A percentile compares a stretch with the other conserved stretches of the same genome.
These are phyloP conservation scores for Penicillium sp. DNA, from an alignment of 2,329 filamentous ascomycete genomes.

Conservation along the genomic window DNA sequence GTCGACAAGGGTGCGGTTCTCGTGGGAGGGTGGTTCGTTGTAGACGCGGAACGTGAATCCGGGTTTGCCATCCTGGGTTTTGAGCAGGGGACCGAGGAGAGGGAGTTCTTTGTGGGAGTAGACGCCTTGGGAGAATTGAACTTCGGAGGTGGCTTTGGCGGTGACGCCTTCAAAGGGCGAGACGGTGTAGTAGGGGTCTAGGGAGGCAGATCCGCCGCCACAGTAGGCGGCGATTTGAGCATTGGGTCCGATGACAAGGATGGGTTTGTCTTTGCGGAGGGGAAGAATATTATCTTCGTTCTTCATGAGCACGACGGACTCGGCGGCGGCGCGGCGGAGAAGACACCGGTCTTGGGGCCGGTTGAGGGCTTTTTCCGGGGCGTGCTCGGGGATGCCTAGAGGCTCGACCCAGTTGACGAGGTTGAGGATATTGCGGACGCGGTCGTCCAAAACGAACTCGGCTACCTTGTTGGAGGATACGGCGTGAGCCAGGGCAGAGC, in stretches of 20 bases:
- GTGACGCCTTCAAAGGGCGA: slow-evolving; percentile 40
- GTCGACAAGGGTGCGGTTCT: slow-evolving; percentile 46
- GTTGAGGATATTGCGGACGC: slow-evolving; percentile 51
- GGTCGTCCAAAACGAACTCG: slow-evolving; percentile 48
- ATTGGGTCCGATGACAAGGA: slow-evolving; percentile 50
- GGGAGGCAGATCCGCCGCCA: slow-evolving; percentile 57
- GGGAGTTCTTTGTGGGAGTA: slow-evolving; percentile 59
- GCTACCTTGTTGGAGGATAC: slow-evolving; percentile 51
- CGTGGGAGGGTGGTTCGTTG: slow-evolving; percentile 47
- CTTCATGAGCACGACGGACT: slow-evolving; percentile 65
- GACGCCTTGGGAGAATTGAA: slow-evolving; percentile 51
- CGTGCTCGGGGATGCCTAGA: slow-evolving; percentile 48
- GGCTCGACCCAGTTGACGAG: slow-evolving; percentile 51
- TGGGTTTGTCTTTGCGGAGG: slow-evolving; percentile 38
- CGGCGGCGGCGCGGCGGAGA: slow-evolving; percentile 56
- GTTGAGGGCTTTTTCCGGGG: slow-evolving; percentile 48
- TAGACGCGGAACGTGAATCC: slow-evolving; percentile 58
- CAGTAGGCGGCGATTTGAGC: slow-evolving; percentile 43
- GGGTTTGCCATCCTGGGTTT: slow-evolving; percentile 44
- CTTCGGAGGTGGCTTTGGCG: slow-evolving; percentile 28
- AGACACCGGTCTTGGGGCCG: slow-evolving; percentile 56
- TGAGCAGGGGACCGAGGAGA: slow-evolving; percentile 47
- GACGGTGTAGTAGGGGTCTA: slow-evolving; percentile 40
- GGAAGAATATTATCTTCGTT: slow-evolving; percentile 60
- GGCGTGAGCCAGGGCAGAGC: slow-evolving; percentile 33